Conservation (phyloP, 2,329 filamentous ascomycete genomes). For the Teratosphaeriaceae sp. region DNA sequence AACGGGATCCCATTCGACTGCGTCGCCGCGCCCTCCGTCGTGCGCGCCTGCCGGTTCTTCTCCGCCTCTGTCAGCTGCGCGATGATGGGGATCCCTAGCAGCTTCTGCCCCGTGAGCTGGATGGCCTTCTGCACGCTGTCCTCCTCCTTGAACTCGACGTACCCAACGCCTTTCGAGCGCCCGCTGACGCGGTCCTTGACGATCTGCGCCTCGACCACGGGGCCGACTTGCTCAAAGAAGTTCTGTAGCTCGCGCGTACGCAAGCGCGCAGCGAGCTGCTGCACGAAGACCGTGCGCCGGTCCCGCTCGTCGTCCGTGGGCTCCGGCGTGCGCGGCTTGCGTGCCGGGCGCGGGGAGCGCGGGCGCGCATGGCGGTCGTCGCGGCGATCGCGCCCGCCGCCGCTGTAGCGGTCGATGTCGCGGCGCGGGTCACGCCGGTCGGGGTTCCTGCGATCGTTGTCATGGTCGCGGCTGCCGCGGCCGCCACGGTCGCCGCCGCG, state of each 20-base stretch:
- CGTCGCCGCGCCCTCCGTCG: slow-evolving; percentile 59
- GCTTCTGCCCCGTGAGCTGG: slow-evolving; percentile 96
- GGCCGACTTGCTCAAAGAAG: slow-evolving; percentile 93
- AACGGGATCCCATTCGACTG: slow-evolving; percentile 85
- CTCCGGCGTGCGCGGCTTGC: slow-evolving; percentile 48
- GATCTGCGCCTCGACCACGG: slow-evolving; percentile 95
- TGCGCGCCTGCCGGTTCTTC: slow-evolving; percentile 95
- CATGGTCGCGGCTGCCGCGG: slow-evolving; percentile 29
- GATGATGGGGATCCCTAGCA: slow-evolving; percentile 97
- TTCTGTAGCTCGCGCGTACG: slow-evolving; percentile 86
- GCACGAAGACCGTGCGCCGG: slow-evolving; percentile 93
- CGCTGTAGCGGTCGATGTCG: slow-evolving; percentile 48
- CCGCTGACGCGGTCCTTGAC: slow-evolving; percentile 96
- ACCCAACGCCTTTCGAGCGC: slow-evolving; percentile 97
- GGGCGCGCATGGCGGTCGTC: slow-evolving; percentile 30
- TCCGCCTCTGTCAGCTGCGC: slow-evolving; percentile 98
- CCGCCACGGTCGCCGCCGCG: slow-evolving; percentile 39
- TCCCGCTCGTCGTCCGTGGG: slow-evolving; percentile 94
- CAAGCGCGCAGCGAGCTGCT: slow-evolving; percentile 91
- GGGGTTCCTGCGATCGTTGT: slow-evolving; percentile 3
- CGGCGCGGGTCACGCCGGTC: slow-evolving; percentile 28
- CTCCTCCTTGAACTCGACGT: slow-evolving; percentile 97
- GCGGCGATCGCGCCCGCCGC: slow-evolving; percentile 44
- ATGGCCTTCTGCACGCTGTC: slow-evolving; percentile 89
- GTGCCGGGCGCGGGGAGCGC: slow-evolving; percentile 4